Conservation (phyloP, 208 protist genomes). For the Crithidia expoeki region DNA sequence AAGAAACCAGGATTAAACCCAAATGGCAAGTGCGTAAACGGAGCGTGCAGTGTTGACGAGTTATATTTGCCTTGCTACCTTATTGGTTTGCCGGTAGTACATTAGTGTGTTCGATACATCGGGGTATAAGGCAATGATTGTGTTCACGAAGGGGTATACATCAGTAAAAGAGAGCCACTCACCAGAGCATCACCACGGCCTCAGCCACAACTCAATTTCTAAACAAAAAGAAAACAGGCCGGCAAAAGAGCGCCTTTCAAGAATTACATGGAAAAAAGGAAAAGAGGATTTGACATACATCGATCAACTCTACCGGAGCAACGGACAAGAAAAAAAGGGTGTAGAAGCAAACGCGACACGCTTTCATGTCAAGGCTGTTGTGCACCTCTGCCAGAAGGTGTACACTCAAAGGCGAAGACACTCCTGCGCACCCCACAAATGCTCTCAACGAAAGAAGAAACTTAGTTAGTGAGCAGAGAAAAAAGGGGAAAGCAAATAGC, state of each 20-base stretch:
- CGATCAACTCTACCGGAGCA: too few species aligned
- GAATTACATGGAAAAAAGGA: too few species aligned
- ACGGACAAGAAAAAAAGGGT: slow-evolving; percentile 7
- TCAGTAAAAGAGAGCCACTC: background rate
- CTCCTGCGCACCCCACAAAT: too few species aligned
- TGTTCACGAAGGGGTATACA: background rate
- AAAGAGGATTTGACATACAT: background rate
- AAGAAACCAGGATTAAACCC: too few species aligned
- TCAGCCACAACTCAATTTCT: background rate
- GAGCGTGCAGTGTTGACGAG: too few species aligned
- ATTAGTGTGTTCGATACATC: background rate
- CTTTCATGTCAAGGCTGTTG: background rate
- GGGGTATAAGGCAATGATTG: background rate
- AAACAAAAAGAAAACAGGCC: background rate
- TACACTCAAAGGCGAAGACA: background rate
- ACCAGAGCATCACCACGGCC: background rate
- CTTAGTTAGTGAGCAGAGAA: background rate
- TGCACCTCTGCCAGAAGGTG: slow-evolving; percentile 40
- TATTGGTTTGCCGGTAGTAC: background rate
- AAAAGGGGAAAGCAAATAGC: background rate
- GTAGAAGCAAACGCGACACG: background rate
- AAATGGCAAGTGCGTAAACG: too few species aligned
- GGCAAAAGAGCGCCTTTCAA: too few species aligned
- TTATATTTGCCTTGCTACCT: too few species aligned
- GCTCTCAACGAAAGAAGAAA: too few species aligned